Evolutionary conservation across 805 yeast genomes (phyloP), one percentile per base, ranked within the genome.

Genomic region (Jamesozyma gamospora): DNA sequence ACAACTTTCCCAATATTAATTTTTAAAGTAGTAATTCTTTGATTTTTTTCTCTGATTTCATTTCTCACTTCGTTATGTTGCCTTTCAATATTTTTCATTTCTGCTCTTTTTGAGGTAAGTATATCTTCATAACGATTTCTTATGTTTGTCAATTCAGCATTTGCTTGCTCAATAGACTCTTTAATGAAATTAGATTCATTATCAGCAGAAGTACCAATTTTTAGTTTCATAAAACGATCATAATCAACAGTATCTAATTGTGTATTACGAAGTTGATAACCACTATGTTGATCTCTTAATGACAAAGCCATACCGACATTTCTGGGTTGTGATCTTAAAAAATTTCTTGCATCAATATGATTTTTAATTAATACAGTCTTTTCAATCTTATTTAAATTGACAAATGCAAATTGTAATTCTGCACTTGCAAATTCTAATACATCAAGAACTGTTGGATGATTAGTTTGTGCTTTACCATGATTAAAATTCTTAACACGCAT

Each of bases 331-430:
- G 39, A 33, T 27, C 63, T 56, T 39, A 77, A 53, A 14, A 67
- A 56, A 0, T 45, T 40, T 47, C 74, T 75, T 0, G 83, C 90
- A 12, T 67, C 69, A 2, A 55, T 48, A 45, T 77, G 66, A 38
- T 75, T 65, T 1, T 69, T 67, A 14, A 75, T 65, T 30, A 87
- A 55, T 0, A 82, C 62, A 1, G 71, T 62, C 10, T 70, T 66
- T 51, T 88, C 94, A 34, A 83, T 70, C 33, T 62, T 66, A 31
- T 69, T 67, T 3, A 69, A 47, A 58, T 84, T 95, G 37, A 87
- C 77, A 34, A 87, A 56, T 2, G 80, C 61, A 48, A 74, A 78
- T 49, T 71, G 68, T 8, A 79, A 69, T 30, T 71, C 70, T 32
- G 72, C 75, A 43, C 77, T 66, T 0, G 67, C 63, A 41, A 83